Conservation (phyloP, 495 filamentous ascomycete genomes). For the Aspergillus avenaceus region DNA sequence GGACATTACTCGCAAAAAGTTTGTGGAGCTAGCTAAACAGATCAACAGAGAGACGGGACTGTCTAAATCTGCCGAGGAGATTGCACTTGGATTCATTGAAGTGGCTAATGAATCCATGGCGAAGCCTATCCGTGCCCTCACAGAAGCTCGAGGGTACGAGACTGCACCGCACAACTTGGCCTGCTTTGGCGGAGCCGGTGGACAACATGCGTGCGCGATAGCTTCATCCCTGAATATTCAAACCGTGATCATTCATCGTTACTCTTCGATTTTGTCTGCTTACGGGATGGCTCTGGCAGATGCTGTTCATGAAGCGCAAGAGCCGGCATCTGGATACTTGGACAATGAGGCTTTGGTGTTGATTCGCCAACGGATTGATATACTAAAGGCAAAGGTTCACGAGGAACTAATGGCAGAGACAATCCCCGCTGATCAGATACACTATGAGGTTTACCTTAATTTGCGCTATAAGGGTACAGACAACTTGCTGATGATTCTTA, state of each 20-base stretch:
- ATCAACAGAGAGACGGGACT: constrained; percentile 61
- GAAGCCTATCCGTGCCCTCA: constrained; percentile 50
- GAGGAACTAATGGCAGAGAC: constrained; percentile 34
- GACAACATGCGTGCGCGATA: constrained; percentile 50
- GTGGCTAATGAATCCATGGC: constrained; percentile 54
- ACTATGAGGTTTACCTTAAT: neutral
- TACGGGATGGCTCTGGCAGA: constrained; percentile 52
- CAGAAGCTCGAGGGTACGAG: constrained; percentile 47
- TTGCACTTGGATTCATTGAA: constrained; percentile 60
- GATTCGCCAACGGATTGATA: constrained; percentile 27
- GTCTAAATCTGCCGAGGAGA: constrained; percentile 78
- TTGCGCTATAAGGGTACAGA: neutral
- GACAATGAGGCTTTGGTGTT: constrained; percentile 25
- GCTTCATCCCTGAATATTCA: constrained; percentile 43
- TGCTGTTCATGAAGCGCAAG: constrained; percentile 48
- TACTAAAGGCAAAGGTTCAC: constrained; percentile 26
- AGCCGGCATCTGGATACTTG: constrained; percentile 40
- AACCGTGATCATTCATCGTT: constrained; percentile 50
- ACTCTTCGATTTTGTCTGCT: constrained; percentile 48
- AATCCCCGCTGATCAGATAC: neutral
- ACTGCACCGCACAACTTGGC: constrained; percentile 48
- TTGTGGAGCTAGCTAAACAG: constrained; percentile 70
- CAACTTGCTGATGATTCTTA: neutral
- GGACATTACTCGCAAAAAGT: constrained; percentile 68
- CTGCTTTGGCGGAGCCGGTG: constrained; percentile 52